Base-by-base conservation (phyloP, 371 early-diverging fungal genomes). In the Mortierella sp. region DNA sequence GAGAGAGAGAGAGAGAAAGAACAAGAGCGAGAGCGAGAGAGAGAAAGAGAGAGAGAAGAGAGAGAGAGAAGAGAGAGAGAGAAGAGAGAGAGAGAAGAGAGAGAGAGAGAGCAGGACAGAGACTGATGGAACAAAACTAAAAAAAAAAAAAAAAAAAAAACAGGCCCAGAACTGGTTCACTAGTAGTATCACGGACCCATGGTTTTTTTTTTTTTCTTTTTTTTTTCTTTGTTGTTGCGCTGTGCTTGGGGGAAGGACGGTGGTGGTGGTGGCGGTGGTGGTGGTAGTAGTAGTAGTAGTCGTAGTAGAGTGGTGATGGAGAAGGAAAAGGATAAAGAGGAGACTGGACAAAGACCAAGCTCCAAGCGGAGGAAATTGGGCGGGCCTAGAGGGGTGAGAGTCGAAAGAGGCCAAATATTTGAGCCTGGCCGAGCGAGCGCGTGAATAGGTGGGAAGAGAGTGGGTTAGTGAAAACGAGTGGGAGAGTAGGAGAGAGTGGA, bases 11-110 rank as follows among this genome's bases (percentile, higher is more conserved):
- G 21, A 60, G 51, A 9, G 43, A 21, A 14, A 37, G 60, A n/a
- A n/a, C n/a, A n/a, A n/a, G n/a, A n/a, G n/a, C n/a, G 50, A 21
- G 21, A 14, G 21, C 29, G 29, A 52, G 37, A 30, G 16, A 44
- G 61, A 18, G 63, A 19, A 50, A 21, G 50, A 21, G n/a, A n/a
- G n/a, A n/a, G 56, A 29, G 15, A 57, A 44, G 19, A 57, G 58
- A 18, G 57, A 26, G 7, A 45, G 9, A n/a, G 43, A 46, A 43
- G 47, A n/a, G 23, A 14, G 25, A 60, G 16, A n/a, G 21, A n/a
- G 47, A 28, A 57, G 37, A 19, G 12, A 26, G 48, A 45, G 18
- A 21, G 21, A 50, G n/a, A 50, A 21, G 50, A 21, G 21, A 14
- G 21, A 18, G 29, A 52, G 37, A 30, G 16, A 44, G 61, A 18